phyloP scores from a whole-genome alignment of 2,329 filamentous ascomycete species.

The Pleoardoris graminearum region DNA sequence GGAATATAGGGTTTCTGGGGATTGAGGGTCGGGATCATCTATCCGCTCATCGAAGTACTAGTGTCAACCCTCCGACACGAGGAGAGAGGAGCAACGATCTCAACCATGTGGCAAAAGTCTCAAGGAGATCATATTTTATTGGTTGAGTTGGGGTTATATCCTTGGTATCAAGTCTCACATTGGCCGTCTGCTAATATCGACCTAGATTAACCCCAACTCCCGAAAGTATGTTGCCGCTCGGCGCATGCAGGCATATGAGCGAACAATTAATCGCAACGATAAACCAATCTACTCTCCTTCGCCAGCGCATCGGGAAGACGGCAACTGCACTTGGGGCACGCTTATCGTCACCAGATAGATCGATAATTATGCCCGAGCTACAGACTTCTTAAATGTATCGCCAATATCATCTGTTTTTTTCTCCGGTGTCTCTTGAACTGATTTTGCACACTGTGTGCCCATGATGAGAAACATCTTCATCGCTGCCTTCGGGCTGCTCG shows the following conservation, averaged over 20 bases:
- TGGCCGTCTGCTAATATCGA: conserved; percentile 2
- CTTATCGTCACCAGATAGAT: background rate
- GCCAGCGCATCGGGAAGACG: background rate
- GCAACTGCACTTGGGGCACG: background rate
- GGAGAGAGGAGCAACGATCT: background rate
- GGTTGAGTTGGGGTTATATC: background rate
- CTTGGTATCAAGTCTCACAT: background rate
- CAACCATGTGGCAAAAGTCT: background rate
- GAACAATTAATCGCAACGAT: background rate
- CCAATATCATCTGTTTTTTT: background rate
- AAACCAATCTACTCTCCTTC: conserved; percentile 1
- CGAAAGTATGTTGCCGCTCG: conserved; percentile 1
- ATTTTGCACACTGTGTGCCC: background rate
- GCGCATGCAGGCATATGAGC: background rate
- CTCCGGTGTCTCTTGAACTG: background rate
- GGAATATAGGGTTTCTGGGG: background rate
- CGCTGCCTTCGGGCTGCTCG: conserved; percentile 25
- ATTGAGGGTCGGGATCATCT: conserved; percentile 15
- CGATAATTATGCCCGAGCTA: background rate
- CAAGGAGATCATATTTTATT: background rate
- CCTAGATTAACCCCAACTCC: conserved; percentile 4
- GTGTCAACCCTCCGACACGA: background rate
- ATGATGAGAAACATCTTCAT: conserved; percentile 27
- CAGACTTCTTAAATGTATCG: background rate
- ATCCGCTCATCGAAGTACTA: conserved; percentile 5